Evolutionary conservation across 169 alveolate species (phyloP), one percentile per base, ranked within the genome.

Genomic region (Plasmodium vinckei): DNA sequence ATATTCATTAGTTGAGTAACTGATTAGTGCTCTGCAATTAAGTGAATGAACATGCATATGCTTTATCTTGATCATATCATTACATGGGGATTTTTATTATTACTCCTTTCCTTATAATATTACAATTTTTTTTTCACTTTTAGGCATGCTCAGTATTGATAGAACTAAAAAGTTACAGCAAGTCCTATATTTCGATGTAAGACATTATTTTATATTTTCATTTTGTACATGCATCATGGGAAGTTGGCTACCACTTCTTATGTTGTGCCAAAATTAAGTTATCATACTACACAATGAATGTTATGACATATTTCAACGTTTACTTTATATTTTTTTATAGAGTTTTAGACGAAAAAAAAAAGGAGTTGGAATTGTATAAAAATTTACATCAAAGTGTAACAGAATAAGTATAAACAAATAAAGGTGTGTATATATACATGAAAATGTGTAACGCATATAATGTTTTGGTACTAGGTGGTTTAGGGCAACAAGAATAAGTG

Each of bases 141-240:
- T 19, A 77, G 88, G 72, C 75, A 17, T 77, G 88, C 27, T 60
- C 88, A 23, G 44, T 64, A 9, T 54, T 77, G 53, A 42, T 77
- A 25, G 88, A 77, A 39, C 42, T 77, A 51, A 77, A 77, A 47
- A 77, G 51, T 19, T 77, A 77, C 54, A 77, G 88, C 77, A 77
- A 77, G 25, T 13, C 72, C 19, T 77, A 77, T 56, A 69, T 68
- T 5, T 63, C 88, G 13, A 64, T 77, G 88, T 77, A 57, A 57
- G 33, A 12, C 9, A 3, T 51, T 17, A 33, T 33, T 33, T 33
- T 3, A 3, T 33, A 33, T 33, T 33, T 33, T 7, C 5, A 0
- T 0, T 3, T 33, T 27, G 39, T 33, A 33, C 0, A 33, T 33
- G 42, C 42, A 33, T 0, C 0, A 4, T 33, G 5, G 0, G 7